Evolutionary conservation across 371 early-diverging fungal species (phyloP), one percentile per base, ranked within the genome.

Genomic region (Mortierella sp.): DNA sequence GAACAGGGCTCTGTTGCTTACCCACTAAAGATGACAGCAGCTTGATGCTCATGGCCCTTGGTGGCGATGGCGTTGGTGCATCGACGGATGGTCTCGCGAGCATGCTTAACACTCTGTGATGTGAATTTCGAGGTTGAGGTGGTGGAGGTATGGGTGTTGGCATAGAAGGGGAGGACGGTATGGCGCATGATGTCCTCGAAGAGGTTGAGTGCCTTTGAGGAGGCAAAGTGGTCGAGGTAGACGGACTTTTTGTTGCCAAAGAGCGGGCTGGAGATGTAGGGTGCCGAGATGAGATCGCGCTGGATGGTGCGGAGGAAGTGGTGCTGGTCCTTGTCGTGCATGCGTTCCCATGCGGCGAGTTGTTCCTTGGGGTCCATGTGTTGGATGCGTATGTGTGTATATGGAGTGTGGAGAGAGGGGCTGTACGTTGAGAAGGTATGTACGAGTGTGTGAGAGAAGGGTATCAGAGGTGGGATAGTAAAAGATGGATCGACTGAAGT

Each of bases 71-170:
- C 79, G 43, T 78, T 78, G 5, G 83, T 82, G 44, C 83, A 82
- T 26, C 83, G 79, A 14, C 48, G 46, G 24, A 82, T 69, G 1
- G 83, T 82, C 48, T 76, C 83, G 21, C 83, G 50, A 14, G 83
- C 79, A 6, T 59, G 53, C 26, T 76, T 75, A 24, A 82, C 83
- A 37, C 76, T 76, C 57, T 46, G 28, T 0, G 79, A 76, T 6
- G 83, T 82, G 53, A 31, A 44, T 61, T 79, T 82, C 37, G 83
- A 72, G 11, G 83, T 71, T 0, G 83, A 82, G 19, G 83, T 82
- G n/a, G 79, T 82, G 5, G 83, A 76, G 3, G 83, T 82, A n/a
- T 82, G 83, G 1, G 83, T 82, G 67, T 82, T 82, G 57, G 83
- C 83, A 16, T 82, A 82, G 67, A 71, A 79, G 0, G 80, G 83